Conservation (phyloP, 768 basidiomycete species). For the Crassisporium funariophilum region DNA sequence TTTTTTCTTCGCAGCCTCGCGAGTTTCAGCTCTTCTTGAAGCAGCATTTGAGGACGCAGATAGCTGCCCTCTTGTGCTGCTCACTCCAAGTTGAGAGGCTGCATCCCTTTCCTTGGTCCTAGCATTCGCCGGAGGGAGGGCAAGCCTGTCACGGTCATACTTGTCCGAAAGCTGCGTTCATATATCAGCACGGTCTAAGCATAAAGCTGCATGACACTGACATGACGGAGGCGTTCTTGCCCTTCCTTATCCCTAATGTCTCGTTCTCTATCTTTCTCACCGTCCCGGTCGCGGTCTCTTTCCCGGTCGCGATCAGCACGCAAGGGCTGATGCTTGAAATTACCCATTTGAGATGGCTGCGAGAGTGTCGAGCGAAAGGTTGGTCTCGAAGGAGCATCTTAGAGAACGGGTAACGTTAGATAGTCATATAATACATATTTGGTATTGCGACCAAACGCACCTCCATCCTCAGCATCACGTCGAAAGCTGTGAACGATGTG, state of each 20-base stretch:
- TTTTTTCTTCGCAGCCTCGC: constrained; percentile 67
- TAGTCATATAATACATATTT: background rate
- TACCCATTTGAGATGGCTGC: constrained; percentile 91
- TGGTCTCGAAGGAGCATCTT: constrained; percentile 59
- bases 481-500: constrained; percentile 56
- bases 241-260: constrained; percentile 75
- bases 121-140: constrained; percentile 49
- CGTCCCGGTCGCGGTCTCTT: constrained; percentile 47
- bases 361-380: constrained; percentile 72
- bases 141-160: constrained; percentile 80
- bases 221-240: constrained; percentile 77
- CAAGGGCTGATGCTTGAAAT: constrained; percentile 86
- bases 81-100: constrained; percentile 58
- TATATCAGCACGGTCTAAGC: constrained; percentile 10
- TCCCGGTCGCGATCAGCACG: constrained; percentile 65
- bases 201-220: constrained; percentile 34
- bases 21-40: constrained; percentile 56
- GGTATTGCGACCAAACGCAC: constrained; percentile 36
- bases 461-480: constrained; percentile 74
- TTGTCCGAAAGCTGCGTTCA: constrained; percentile 77
- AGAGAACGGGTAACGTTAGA: constrained; percentile 9
- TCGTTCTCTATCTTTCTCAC: constrained; percentile 55
- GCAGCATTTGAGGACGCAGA: constrained; percentile 36
- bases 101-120: constrained; percentile 70
- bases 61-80: constrained; percentile 41